Evolutionary conservation across 352 stramenopile genomes (phyloP), one percentile per base, ranked within the genome.

Genomic region (Pythium aristosporum): DNA sequence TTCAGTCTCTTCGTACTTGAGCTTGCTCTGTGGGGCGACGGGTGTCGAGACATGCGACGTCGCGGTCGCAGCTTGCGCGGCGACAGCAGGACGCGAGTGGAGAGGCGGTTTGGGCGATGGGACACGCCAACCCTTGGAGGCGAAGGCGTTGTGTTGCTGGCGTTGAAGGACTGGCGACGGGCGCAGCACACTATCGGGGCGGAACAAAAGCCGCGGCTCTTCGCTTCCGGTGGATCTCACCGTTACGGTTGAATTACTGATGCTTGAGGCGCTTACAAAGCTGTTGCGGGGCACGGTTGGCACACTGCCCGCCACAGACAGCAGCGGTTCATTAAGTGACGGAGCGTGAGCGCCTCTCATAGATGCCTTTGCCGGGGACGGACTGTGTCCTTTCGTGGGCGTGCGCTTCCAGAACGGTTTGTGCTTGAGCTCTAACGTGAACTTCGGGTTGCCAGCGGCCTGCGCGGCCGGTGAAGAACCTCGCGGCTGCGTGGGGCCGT

Each of bases 91-190:
- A 9, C 49, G 50, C 9, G 52, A 36, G 21, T 51, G 49, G 32
- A 63, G 57, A 10, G 63, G 63, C 18, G 63, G 63, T 25, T 65
- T 70, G 1, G 63, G 63, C 6, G 63, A 70, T 42, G 57, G 61
- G 21, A 62, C 41, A 25, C 47, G 23, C 28, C 42, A 53, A 9
- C 23, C 49, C 28, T 43, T 13, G 5, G 42, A 12, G 18, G 51
- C 46, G 34, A 43, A 51, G 28, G 36, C 23, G 47, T 54, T 62
- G 34, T 4, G 9, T 11, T 59, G 59, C 10, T 9, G 42, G 4
- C 48, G 34, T 30, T 44, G 54, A 3, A 25, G 21, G 20, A 41
- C 11, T 42, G 51, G 49, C 12, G 60, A 54, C 30, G 60, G 42
- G 37, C 44, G 57, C 9, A 49, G n/a, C 43, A 42, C 25, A 30